Evolutionary conservation across 2,329 filamentous ascomycete species (phyloP).

Genomic region (Sporothrix protearum): DNA sequence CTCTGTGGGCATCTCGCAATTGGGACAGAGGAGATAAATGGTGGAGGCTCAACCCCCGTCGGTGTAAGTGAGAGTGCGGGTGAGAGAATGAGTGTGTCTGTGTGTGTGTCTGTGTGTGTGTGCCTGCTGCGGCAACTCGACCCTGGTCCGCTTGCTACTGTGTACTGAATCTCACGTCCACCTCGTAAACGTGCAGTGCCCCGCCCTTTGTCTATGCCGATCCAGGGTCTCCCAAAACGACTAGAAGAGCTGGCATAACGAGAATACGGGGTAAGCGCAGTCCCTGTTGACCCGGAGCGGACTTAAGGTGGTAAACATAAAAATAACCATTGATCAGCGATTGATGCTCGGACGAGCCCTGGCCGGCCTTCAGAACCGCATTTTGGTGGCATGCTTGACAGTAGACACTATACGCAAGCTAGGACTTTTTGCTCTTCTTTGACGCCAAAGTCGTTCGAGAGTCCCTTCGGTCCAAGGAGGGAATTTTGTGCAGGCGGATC

Average conservation of each 20-base stretch:
- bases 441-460: background rate
- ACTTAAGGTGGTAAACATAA: background rate
- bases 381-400: background rate
- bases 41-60: background rate
- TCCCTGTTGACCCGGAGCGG: background rate
- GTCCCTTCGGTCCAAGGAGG: background rate
- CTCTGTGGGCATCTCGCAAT: background rate
- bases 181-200: conserved; percentile 9
- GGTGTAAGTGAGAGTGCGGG: background rate
- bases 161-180: too few species aligned
- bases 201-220: background rate
- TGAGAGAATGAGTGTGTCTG: background rate
- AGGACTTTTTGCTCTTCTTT: background rate
- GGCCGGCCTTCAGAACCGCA: background rate
- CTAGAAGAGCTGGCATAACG: background rate
- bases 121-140: background rate
- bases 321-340: background rate
- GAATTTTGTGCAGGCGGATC: background rate
- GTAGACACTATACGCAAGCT: background rate
- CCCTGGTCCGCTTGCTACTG: too few species aligned
- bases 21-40: background rate
- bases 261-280: conserved; percentile 12
- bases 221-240: background rate
- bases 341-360: background rate
- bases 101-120: too few species aligned